These are phyloP conservation scores for Ilex asprella DNA, from an alignment of 257 asterid genomes.

Conservation along the genomic window DNA sequence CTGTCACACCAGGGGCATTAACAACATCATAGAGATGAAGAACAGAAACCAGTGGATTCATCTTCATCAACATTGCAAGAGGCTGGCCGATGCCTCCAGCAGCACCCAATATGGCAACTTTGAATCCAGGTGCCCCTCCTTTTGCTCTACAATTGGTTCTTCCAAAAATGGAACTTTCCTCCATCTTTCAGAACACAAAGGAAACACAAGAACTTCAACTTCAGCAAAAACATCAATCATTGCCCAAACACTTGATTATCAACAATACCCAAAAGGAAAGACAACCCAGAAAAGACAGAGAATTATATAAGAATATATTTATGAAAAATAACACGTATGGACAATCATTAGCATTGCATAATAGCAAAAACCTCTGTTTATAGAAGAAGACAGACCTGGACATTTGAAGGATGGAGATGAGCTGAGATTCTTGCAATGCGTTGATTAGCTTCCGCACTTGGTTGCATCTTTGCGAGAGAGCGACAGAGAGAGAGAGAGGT, in stretches of 20 bases:
- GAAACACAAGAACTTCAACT: not conserved
- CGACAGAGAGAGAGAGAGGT: not conserved
- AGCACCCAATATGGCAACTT: conserved; percentile 89
- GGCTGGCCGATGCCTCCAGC: conserved; percentile 99
- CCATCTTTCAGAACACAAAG: conserved; percentile 35
- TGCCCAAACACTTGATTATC: not conserved
- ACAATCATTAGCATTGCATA: too few relatives aligned
- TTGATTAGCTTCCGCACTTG: conserved; percentile 40
- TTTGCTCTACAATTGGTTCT: conserved; percentile 76
- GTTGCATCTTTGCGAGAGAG: conserved; percentile 19
- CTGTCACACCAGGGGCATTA: conserved; percentile 91
- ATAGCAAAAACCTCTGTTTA: too few relatives aligned
- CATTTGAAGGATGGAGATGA: conserved; percentile 67
- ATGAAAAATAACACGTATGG: not conserved
- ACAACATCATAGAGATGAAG: conserved; percentile 96
- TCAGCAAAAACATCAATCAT: not conserved
- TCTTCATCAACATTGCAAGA: conserved; percentile 85
- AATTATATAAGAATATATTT: too few relatives aligned
- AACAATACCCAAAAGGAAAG: not conserved
- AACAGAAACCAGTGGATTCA: conserved; percentile 85
- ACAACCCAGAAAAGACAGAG: not conserved
- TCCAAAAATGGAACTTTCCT: conserved; percentile 40
- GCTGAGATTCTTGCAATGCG: conserved; percentile 81
- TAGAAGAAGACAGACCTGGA: conserved; percentile 39
- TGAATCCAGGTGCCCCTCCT: conserved; percentile 93